A percentile compares a stretch with the other conserved stretches of the same genome.
Conservation (phyloP, 345 rosid genomes). For the Heritiera littoralis region DNA sequence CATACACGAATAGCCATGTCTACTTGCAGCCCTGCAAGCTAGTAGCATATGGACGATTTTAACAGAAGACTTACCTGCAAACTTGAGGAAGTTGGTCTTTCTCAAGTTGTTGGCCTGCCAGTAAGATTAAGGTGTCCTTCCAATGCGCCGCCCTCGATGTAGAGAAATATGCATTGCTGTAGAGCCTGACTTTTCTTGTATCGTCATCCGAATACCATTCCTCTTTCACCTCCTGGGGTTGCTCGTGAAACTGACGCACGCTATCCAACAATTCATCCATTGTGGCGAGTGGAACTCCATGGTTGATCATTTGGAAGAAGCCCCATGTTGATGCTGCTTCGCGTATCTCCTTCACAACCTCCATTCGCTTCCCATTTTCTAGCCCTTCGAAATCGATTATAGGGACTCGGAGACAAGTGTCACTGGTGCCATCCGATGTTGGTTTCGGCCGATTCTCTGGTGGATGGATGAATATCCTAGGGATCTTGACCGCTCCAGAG, state of each 20-base stretch:
- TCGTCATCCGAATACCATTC: neutral
- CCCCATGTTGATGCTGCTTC: constrained; percentile 1
- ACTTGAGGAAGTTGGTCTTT: neutral
- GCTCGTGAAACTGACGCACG: neutral
- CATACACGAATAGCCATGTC: too few relatives aligned
- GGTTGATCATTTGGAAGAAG: neutral
- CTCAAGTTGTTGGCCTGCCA: neutral
- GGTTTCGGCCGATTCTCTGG: constrained; percentile 11
- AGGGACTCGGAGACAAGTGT: constrained; percentile 15
- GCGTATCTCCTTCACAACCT: neutral
- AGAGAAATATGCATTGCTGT: neutral
- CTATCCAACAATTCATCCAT: neutral
- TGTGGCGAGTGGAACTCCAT: neutral
- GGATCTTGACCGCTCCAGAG: neutral
- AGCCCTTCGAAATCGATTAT: constrained; percentile 36
- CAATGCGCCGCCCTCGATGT: neutral
- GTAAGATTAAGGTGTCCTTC: neutral
- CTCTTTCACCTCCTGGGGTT: neutral
- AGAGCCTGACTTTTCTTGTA: neutral
- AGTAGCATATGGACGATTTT: neutral
- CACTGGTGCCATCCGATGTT: neutral
- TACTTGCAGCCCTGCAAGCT: too few relatives aligned
- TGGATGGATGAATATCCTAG: constrained; percentile 9
- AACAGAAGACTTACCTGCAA: neutral
- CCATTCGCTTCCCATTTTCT: constrained; percentile 5